Evolutionary conservation across 2,329 filamentous ascomycete genomes (phyloP).

Genomic region (Xylaria sp.): DNA sequence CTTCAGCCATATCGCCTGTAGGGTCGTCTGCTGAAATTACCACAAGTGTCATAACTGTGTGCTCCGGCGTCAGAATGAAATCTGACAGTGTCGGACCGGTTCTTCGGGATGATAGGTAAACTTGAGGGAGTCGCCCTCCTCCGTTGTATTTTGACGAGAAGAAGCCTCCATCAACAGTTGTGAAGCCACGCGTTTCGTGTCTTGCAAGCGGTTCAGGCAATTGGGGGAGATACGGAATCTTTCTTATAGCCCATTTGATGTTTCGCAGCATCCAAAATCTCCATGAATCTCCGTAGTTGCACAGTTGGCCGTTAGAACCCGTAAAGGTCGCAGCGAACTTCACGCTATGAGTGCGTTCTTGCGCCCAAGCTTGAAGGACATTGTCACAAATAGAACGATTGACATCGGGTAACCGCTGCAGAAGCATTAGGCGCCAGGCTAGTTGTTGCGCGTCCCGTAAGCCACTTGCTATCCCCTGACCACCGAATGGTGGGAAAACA

Average conservation of each 20-base stretch:
- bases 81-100: conserved; percentile 28
- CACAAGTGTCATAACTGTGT: conserved; percentile 30
- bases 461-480: conserved; percentile 45
- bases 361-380: conserved; percentile 30
- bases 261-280: conserved; percentile 30
- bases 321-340: conserved; percentile 31
- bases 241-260: conserved; percentile 19
- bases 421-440: conserved; percentile 42
- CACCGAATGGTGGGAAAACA: conserved; percentile 56
- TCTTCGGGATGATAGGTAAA: conserved; percentile 27
- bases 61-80: conserved; percentile 20
- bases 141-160: conserved; percentile 27
- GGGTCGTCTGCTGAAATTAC: conserved; percentile 16
- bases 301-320: conserved; percentile 31
- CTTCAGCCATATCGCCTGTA: conserved; percentile 15
- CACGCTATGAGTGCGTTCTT: conserved; percentile 31
- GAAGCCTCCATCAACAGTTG: conserved; percentile 28
- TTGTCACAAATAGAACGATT: conserved; percentile 11
- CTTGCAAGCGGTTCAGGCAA: conserved; percentile 16
- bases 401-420: conserved; percentile 23
- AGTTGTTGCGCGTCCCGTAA: conserved; percentile 44
- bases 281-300: conserved; percentile 32
- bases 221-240: conserved; percentile 21
- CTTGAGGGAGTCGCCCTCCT: conserved; percentile 33
- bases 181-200: conserved; percentile 29